Evolutionary conservation across 2,329 filamentous ascomycete genomes (phyloP), one percentile per base, ranked within the genome.

Genomic region (Cadophora gregata): DNA sequence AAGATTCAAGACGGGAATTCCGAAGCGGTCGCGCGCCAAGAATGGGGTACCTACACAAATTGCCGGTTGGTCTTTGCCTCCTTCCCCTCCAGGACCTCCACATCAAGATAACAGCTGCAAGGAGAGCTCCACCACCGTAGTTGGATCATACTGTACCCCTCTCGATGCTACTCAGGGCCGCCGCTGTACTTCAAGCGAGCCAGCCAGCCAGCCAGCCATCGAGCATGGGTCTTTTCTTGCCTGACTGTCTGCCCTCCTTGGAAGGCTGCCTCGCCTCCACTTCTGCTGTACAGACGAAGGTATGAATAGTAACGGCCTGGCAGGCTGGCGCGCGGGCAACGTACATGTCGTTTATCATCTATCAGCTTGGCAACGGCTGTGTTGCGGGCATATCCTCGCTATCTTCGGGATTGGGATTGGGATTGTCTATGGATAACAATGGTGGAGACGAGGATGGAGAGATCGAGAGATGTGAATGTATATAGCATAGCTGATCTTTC

Each of bases 251-350:
- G n/a, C 38, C 38, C 38, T 42, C 38, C 38, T 6, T 42, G 10
- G 10, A 2, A 42, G 10, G 16, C n/a, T n/a, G n/a, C 38, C 38
- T 16, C 19, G 38, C 38, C 38, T 42, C 38, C 38, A 19, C 38
- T 42, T 19, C 38, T 16, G 38, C 38, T 42, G 38, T 36, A 8
- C 8, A n/a, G n/a, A n/a, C n/a, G n/a, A n/a, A n/a, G n/a, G 33
- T 36, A 36, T 36, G 33, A 16, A 42, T 19, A 16, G 38, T 42
- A 16, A 42, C 38, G 38, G 38, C 38, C 24, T 53, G 48, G 21
- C 48, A 38, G 61, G 38, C 24, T 53, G 48, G 21, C 48, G 38
- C 50, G 38, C 61, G 60, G 61, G 48, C 62, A 64, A 59, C 62
- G 31, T 27, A 48, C 62, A 59, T 55, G 47, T 48, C n/a, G n/a